These are phyloP conservation scores for Zymoseptoria ardabiliae DNA, from an alignment of 2,329 filamentous ascomycete genomes.

Conservation along the genomic window DNA sequence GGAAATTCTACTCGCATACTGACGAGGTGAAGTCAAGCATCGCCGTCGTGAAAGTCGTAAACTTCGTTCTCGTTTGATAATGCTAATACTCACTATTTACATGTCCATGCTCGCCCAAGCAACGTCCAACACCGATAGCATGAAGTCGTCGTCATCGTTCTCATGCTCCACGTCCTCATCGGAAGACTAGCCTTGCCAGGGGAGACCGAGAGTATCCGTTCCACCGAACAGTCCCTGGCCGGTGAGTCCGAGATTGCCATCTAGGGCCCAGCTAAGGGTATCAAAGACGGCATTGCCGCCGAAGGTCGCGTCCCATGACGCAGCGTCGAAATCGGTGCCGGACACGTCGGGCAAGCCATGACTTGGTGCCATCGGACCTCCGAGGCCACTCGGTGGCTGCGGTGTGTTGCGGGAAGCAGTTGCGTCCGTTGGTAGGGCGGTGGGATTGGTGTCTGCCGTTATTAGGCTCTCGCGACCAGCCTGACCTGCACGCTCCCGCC, in stretches of 20 bases:
- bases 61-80: neutral
- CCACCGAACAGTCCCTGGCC: slow-evolving; percentile 12
- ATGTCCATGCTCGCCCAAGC: neutral
- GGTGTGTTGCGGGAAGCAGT: slow-evolving; percentile 22
- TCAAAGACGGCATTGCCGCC: slow-evolving; percentile 74
- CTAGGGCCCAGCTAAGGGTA: slow-evolving; percentile 87
- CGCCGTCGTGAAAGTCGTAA: neutral
- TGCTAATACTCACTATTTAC: neutral
- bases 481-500: slow-evolving; percentile 64
- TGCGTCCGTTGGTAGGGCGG: slow-evolving; percentile 33
- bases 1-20: too few relatives aligned
- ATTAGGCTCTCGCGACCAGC: slow-evolving; percentile 42
- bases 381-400: slow-evolving; percentile 13
- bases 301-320: slow-evolving; percentile 32
- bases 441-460: slow-evolving; percentile 72
- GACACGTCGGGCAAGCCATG: slow-evolving; percentile 10
- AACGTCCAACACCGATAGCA: neutral
- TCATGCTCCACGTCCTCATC: neutral
- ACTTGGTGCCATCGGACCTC: slow-evolving; percentile 9
- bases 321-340: slow-evolving; percentile 19
- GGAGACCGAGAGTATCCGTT: slow-evolving; percentile 6
- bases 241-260: slow-evolving; percentile 55
- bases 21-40: neutral
- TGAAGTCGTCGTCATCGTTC: neutral
- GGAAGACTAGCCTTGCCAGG: neutral